Evolutionary conservation across 2,329 filamentous ascomycete genomes (phyloP), one percentile per base, ranked within the genome.

Genomic region (Penicillium hesseltinei): DNA sequence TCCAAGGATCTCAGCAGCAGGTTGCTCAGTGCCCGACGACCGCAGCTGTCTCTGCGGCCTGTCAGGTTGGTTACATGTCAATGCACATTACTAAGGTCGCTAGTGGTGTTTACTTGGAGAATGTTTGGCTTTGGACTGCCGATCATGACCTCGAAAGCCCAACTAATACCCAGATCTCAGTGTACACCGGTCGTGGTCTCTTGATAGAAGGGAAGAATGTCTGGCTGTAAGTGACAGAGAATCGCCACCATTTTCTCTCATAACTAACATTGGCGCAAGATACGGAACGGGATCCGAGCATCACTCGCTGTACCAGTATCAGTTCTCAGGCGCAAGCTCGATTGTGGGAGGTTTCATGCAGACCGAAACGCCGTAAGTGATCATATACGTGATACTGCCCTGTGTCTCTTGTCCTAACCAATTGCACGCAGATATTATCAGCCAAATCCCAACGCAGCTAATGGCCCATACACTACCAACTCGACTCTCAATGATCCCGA

Each of bases 101-200:
- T 2, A 65, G 66, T 11, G 50, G 68, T 52, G 48, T 80, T 7
- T 81, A 81, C 63, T 64, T 81, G 57, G 79, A 81, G 64, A 84
- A 84, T 61, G 75, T 71, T 43, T 82, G 80, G 80, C 62, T 81
- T 19, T 82, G 80, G 80, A 77, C 77, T 0, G 78, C 80, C 68
- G 82, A 85, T 59, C 82, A 84, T 62, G 81, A 84, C 60, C 71
- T 83, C n/a, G 82, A 84, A 38, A 78, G 82, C 62, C 64, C 73
- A 11, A 68, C 68, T 39, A 78, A 81, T 63, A 75, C 76, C 5
- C 81, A 78, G 52, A 76, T 84, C 54, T 81, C 81, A 13, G 67
- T 85, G 17, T 85, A 79, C 62, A 77, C 76, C 4, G 82, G 82
- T 33, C 75, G 83, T 45, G 83, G 83, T 35, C 65, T 85, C 43